Percentiles rank a stretch among this genome's conserved stretches.
These are phyloP conservation scores for Leccinum griseonigrum DNA, from an alignment of 1,284 basidiomycete species.

Conservation along the genomic window DNA sequence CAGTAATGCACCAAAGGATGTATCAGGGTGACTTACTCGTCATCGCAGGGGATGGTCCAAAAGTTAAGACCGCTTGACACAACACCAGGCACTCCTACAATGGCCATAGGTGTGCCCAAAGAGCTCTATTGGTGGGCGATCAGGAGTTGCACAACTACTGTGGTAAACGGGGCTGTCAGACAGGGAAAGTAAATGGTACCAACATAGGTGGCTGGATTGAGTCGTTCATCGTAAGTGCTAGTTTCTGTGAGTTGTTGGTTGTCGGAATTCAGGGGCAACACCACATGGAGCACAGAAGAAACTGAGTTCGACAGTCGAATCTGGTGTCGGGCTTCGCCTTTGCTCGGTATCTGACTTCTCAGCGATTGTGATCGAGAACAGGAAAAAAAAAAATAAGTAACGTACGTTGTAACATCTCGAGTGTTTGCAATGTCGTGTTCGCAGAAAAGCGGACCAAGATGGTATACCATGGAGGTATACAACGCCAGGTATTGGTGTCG, in stretches of 20 bases:
- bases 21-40: slow-evolving; percentile 55
- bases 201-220: slow-evolving; percentile 48
- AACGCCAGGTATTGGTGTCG: slow-evolving; percentile 83
- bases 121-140: slow-evolving; percentile 69
- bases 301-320: slow-evolving; percentile 68
- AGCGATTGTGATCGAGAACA: slow-evolving; percentile 6
- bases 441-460: slow-evolving; percentile 78
- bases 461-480: slow-evolving; percentile 67
- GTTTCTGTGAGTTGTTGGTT: slow-evolving; percentile 67
- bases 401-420: slow-evolving; percentile 57
- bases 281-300: slow-evolving; percentile 74
- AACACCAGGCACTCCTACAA: slow-evolving; percentile 91
- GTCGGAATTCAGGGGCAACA: slow-evolving; percentile 68
- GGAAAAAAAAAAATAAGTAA: neutral
- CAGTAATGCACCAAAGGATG: neutral
- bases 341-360: slow-evolving; percentile 40
- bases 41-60: slow-evolving; percentile 77
- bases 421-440: slow-evolving; percentile 68
- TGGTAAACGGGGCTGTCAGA: neutral
- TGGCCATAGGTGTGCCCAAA: slow-evolving; percentile 87
- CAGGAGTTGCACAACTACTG: slow-evolving; percentile 54
- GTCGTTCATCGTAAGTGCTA: slow-evolving; percentile 46
- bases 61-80: slow-evolving; percentile 86
- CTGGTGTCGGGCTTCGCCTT: slow-evolving; percentile 71
- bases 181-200: slow-evolving; percentile 11